Evolutionary conservation across 2,329 filamentous ascomycete species (phyloP), one percentile per base, ranked within the genome.

Genomic region (Biscogniauxia mediterranea): DNA sequence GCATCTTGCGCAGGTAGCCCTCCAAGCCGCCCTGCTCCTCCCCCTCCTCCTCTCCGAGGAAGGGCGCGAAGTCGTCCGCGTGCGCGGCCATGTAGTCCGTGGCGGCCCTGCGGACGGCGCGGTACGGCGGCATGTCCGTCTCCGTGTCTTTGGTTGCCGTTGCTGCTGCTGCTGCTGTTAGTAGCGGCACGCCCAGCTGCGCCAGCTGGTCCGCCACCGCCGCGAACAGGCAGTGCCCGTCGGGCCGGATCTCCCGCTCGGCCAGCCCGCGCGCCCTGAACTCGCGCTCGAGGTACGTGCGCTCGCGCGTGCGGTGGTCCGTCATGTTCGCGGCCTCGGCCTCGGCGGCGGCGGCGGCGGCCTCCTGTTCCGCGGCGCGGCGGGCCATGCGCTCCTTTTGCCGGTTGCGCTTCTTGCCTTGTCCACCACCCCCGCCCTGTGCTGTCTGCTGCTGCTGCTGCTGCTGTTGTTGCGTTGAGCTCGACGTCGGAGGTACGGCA

Each of bases 151-250:
- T 4, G 3, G 2, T 21, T 21, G 5, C 17, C n/a, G 17, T 49
- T 46, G 5, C 5, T 19, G 8, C 17, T 46, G 13, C 4, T 21
- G 15, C 21, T 52, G 2, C 54, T 23, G 61, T 61, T 46, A 54
- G 71, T 1, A 87, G 69, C 1, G 81, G 70, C 15, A 87, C 78
- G 1, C 73, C 77, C 52, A 81, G 77, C 58, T 83, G 79, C 58
- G 77, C 78, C 57, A 97, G 81, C 76, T 97, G 93, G 74, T 95
- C 92, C 25, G 94, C 93, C 56, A 98, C 84, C 0, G 95, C 93
- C 17, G 92, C 90, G 77, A 98, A 99, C 17, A 99, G 80, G 73
- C 95, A 99, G 78, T 99, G 95, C 0, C 95, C 95, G 76, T 99
- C 94, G 0, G 95, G 92, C 49, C 85, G 85, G 60, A 99, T 93